phyloP scores from a whole-genome alignment of 352 stramenopile genomes.

The Phytophthora hybrid region DNA sequence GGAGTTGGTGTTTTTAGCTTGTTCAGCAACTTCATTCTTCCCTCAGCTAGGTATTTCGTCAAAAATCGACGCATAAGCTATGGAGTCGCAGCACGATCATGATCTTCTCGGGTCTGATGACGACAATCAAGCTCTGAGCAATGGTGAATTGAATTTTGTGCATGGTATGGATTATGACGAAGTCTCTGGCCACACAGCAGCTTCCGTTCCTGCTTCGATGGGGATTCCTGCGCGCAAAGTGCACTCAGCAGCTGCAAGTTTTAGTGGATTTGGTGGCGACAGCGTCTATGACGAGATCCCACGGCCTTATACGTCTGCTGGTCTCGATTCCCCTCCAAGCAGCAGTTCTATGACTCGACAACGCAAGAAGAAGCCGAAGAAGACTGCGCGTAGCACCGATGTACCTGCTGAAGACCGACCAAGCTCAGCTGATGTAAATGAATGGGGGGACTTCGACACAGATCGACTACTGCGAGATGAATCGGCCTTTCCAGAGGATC shows the following conservation, averaged over 20 bases:
- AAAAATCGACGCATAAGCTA: constrained; percentile 1
- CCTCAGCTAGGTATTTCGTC: not conserved
- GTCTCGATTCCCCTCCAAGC: constrained; percentile 5
- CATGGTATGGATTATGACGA: not conserved
- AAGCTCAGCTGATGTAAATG: constrained; percentile 40
- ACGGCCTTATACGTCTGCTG: constrained; percentile 28
- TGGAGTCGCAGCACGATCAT: constrained; percentile 18
- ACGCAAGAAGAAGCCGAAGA: constrained; percentile 23
- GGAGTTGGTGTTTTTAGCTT: constrained; percentile 18
- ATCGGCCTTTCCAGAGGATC: constrained; percentile 12
- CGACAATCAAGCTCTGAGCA: constrained; percentile 20
- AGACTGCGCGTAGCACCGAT: constrained; percentile 1
- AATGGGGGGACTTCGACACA: constrained; percentile 68
- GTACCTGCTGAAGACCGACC: constrained; percentile 23
- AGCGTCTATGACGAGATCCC: constrained; percentile 4
- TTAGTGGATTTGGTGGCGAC: constrained; percentile 3
- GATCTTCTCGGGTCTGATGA: constrained; percentile 6
- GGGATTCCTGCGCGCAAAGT: constrained; percentile 18
- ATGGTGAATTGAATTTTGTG: not conserved
- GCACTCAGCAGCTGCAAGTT: constrained; percentile 22
- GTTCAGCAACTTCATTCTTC: not conserved
- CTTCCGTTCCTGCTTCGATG: not conserved
- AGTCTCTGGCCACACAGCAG: not conserved
- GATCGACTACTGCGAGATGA: constrained; percentile 52
- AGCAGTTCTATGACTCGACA: not conserved